Evolutionary conservation across 306 rosid genomes (phyloP).

Genomic region (Cyclanthera cordifolia): DNA sequence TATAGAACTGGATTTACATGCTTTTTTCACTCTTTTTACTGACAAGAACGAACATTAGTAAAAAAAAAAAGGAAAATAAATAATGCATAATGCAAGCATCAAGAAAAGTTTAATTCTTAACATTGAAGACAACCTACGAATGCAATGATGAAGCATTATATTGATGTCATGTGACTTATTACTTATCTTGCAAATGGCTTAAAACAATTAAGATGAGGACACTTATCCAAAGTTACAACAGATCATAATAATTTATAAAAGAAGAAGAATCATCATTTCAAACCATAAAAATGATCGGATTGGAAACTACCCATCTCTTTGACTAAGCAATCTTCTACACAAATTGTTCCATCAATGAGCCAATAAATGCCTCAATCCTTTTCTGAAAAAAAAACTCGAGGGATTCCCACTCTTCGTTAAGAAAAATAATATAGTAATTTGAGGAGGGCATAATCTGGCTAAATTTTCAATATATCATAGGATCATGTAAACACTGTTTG

Average conservation of each 20-base stretch:
- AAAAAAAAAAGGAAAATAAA: neutral
- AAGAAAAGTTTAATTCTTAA: neutral
- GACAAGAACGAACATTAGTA: neutral
- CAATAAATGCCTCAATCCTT: neutral
- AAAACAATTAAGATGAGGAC: neutral
- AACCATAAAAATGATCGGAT: neutral
- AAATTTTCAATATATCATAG: neutral
- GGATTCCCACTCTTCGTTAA: neutral
- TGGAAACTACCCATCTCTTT: neutral
- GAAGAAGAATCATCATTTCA: neutral
- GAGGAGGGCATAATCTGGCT: neutral
- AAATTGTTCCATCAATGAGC: neutral
- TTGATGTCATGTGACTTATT: neutral
- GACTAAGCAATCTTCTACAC: neutral
- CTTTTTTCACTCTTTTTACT: neutral
- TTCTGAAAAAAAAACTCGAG: neutral
- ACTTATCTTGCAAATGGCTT: slow-evolving; percentile 6
- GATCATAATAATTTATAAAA: neutral
- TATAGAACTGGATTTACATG: neutral
- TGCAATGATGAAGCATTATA: neutral
- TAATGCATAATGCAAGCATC: neutral
- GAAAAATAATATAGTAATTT: neutral
- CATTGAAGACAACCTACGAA: neutral
- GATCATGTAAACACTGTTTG: neutral
- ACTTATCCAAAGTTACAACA: slow-evolving; percentile 2